Conservation (phyloP, 1,139 yeast species). For the Scheffersomyces quercinus region DNA sequence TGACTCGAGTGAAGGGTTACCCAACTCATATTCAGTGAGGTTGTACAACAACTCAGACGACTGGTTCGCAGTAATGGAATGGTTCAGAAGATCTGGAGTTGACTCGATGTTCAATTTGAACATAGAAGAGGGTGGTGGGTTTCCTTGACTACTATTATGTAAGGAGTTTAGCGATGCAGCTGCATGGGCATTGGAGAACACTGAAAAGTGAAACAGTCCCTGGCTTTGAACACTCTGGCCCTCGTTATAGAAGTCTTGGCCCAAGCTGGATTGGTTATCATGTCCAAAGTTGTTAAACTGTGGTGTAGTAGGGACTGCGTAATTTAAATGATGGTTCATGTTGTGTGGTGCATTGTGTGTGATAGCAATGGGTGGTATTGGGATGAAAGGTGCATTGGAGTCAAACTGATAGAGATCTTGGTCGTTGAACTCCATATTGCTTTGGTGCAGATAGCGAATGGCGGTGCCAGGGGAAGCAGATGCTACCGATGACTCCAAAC, state of each 20-base stretch:
- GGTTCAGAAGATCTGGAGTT: constrained; percentile 15
- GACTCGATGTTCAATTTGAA: constrained; percentile 19
- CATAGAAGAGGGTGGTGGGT: constrained; percentile 11
- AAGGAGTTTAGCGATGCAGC: constrained; percentile 18
- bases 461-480: constrained; percentile 16
- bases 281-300: not conserved
- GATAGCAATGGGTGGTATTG: constrained; percentile 18
- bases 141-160: constrained; percentile 11
- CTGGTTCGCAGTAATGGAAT: constrained; percentile 9
- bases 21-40: constrained; percentile 27
- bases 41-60: constrained; percentile 25
- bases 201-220: constrained; percentile 18
- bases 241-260: not conserved
- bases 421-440: constrained; percentile 7
- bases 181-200: constrained; percentile 27
- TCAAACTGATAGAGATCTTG: constrained; percentile 12
- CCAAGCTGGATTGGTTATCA: not conserved
- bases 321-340: constrained; percentile 4
- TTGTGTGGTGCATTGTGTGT: constrained; percentile 1
- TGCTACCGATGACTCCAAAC: constrained; percentile 20
- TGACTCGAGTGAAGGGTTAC: constrained; percentile 29
- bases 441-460: constrained; percentile 3
- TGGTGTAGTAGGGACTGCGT: not conserved
- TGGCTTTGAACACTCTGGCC: too few species aligned
- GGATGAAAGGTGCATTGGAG: constrained; percentile 14